These are phyloP conservation scores for Aspergillus fijiensis DNA, from an alignment of 2,329 filamentous ascomycete species.

Conservation along the genomic window DNA sequence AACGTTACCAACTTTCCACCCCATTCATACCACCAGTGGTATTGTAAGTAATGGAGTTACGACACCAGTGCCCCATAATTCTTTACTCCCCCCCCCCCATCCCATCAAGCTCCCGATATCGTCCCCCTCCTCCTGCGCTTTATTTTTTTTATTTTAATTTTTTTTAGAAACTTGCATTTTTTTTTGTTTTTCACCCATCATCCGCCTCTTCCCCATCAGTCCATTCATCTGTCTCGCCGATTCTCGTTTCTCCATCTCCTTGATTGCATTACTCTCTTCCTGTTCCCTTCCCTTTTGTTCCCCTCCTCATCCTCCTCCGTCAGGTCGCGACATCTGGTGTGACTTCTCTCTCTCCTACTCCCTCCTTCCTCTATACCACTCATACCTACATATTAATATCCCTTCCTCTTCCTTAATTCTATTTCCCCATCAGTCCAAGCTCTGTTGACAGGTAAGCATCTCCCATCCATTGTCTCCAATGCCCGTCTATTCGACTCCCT, in stretches of 20 bases:
- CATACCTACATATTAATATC: constrained; percentile 19
- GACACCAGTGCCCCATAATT: constrained; percentile 12
- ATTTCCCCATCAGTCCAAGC: constrained; percentile 14
- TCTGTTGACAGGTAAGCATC: constrained; percentile 23
- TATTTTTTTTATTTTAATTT: constrained; percentile 4
- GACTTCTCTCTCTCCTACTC: constrained; percentile 14
- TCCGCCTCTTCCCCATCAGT: constrained; percentile 15
- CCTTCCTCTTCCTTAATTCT: constrained; percentile 10
- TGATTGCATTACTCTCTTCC: constrained; percentile 10
- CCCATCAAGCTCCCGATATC: constrained; percentile 20
- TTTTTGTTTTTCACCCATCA: constrained; percentile 14
- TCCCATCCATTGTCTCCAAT: background rate
- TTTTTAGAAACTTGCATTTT: constrained; percentile 10
- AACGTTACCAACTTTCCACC: constrained; percentile 8
- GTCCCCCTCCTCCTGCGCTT: constrained; percentile 9
- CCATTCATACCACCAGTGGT: constrained; percentile 9
- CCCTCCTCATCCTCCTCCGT: constrained; percentile 20
- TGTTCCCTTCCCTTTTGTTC: constrained; percentile 30
- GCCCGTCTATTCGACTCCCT: background rate
- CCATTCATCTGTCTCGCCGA: constrained; percentile 16
- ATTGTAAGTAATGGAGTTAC: constrained; percentile 8
- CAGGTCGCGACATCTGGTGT: constrained; percentile 10
- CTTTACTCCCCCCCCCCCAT: constrained; percentile 5
- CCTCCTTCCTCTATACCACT: constrained; percentile 14
- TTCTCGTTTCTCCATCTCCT: constrained; percentile 17